Evolutionary conservation across 495 filamentous ascomycete genomes (phyloP), one percentile per base, ranked within the genome.

Genomic region (Penicillium ochrochloron): DNA sequence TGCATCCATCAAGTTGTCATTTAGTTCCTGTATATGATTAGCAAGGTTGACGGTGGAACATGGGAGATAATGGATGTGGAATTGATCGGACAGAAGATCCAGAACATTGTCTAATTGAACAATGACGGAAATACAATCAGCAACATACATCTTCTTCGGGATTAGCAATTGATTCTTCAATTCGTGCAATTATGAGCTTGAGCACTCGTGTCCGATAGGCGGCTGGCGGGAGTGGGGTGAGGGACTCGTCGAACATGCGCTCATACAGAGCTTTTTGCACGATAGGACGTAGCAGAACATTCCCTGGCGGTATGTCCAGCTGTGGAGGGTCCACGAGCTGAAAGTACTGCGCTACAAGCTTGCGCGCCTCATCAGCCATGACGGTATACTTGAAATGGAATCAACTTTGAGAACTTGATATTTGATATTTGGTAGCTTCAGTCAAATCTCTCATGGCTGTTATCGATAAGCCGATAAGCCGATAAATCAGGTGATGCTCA

Each of bases 71-170:
- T 52, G n/a, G 14, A 61, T 50, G 54, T 39, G 54, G 19, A 27
- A 61, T 62, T 25, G 23, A 53, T 34, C 53, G 41, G 21, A 48
- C 19, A 64, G 29, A 54, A 50, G 35, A 5, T 33, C 52, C 44
- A 48, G 3, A 23, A 9, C 1, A 10, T 11, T 9, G 7, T 8
- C 8, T 5, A 3, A n/a, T 21, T 44, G n/a, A 10, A 21, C 0
- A 21, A 9, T 2, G n/a, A 1, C 8, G n/a, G n/a, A 44, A 19
- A 7, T 0, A 5, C 3, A 2, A 31, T 53, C 2, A 3, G 1
- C 63, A 53, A 59, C 59, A 53, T 88, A 97, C 93, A 89, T 96
- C 88, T 77, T 89, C 82, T 58, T 95, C 92, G 64, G 91, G 92
- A 75, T 96, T 85, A 37, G 80, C 76, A 27, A 95, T 88, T 25